These are phyloP conservation scores for Calonectria montana DNA, from an alignment of 2,329 filamentous ascomycete genomes.

Conservation along the genomic window DNA sequence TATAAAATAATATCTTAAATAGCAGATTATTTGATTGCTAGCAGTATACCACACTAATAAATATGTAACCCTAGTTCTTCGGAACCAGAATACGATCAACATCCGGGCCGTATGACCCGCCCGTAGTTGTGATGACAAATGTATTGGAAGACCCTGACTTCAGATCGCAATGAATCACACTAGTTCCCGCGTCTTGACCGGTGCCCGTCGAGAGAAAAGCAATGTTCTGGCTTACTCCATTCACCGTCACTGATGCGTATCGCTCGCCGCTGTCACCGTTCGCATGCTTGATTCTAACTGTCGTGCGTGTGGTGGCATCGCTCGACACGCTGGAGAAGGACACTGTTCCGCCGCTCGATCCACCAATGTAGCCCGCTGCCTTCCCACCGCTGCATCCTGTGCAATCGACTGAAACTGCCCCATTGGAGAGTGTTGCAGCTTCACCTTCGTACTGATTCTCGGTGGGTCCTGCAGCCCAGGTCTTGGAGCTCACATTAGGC, in stretches of 20 bases:
- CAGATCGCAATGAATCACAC: slow-evolving; percentile 12
- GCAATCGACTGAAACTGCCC: slow-evolving; percentile 60
- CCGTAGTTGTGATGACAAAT: not conserved
- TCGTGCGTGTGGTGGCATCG: slow-evolving; percentile 2
- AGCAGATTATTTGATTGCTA: too few species aligned
- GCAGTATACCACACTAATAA: too few species aligned
- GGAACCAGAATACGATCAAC: slow-evolving; percentile 16
- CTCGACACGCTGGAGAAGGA: slow-evolving; percentile 53
- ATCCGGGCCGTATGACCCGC: slow-evolving; percentile 11
- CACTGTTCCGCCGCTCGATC: slow-evolving; percentile 56
- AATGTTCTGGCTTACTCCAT: not conserved
- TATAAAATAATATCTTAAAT: too few species aligned
- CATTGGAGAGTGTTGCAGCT: slow-evolving; percentile 54
- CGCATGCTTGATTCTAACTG: slow-evolving; percentile 1
- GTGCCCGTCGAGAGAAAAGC: not conserved
- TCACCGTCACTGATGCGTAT: slow-evolving; percentile 4
- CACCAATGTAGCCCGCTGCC: slow-evolving; percentile 67
- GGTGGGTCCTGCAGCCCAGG: slow-evolving; percentile 55
- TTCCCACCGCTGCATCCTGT: slow-evolving; percentile 60
- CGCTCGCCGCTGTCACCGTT: slow-evolving; percentile 9
- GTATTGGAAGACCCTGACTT: slow-evolving; percentile 7
- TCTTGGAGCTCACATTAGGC: slow-evolving; percentile 55
- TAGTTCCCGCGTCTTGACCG: slow-evolving; percentile 10
- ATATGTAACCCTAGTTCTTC: not conserved
- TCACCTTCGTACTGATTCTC: slow-evolving; percentile 66